These are phyloP conservation scores for Starmerella ratchasimensis DNA, from an alignment of 805 yeast genomes.

Conservation along the genomic window DNA sequence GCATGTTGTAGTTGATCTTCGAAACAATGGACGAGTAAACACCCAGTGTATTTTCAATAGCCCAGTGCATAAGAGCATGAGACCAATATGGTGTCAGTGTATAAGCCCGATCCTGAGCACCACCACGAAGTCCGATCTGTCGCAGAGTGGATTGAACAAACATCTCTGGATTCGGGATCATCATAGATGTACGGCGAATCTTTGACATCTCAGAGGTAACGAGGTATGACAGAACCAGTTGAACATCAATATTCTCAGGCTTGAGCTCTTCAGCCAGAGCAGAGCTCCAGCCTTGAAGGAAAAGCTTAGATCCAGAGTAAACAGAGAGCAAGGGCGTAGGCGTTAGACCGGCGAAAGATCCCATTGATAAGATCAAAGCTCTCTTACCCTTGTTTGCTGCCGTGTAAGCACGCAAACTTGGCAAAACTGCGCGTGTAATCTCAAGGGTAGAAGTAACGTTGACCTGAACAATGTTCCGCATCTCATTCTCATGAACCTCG, in stretches of 20 bases:
- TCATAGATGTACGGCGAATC: slow-evolving; percentile 56
- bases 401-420: slow-evolving; percentile 47
- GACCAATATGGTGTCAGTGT: slow-evolving; percentile 87
- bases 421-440: slow-evolving; percentile 68
- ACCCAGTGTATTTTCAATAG: slow-evolving; percentile 64
- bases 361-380: slow-evolving; percentile 85
- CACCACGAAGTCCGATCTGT: slow-evolving; percentile 68
- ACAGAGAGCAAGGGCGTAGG: slow-evolving; percentile 89
- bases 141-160: slow-evolving; percentile 65
- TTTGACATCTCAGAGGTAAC: slow-evolving; percentile 95
- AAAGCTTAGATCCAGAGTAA: slow-evolving; percentile 92
- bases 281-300: slow-evolving; percentile 82
- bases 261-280: slow-evolving; percentile 78
- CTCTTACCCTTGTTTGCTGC: slow-evolving; percentile 25
- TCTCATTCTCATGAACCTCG: slow-evolving; percentile 63
- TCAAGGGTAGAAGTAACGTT: slow-evolving; percentile 75
- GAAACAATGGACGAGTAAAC: slow-evolving; percentile 63
- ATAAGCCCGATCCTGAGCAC: slow-evolving; percentile 82
- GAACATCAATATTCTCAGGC: slow-evolving; percentile 63
- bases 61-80: slow-evolving; percentile 83
- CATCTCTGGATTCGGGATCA: slow-evolving; percentile 67
- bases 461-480: slow-evolving; percentile 67
- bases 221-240: slow-evolving; percentile 70
- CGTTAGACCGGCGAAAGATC: slow-evolving; percentile 87
- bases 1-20: slow-evolving; percentile 57